Conservation (phyloP, 2,329 filamentous ascomycete genomes). For the Fusarium algeriense region DNA sequence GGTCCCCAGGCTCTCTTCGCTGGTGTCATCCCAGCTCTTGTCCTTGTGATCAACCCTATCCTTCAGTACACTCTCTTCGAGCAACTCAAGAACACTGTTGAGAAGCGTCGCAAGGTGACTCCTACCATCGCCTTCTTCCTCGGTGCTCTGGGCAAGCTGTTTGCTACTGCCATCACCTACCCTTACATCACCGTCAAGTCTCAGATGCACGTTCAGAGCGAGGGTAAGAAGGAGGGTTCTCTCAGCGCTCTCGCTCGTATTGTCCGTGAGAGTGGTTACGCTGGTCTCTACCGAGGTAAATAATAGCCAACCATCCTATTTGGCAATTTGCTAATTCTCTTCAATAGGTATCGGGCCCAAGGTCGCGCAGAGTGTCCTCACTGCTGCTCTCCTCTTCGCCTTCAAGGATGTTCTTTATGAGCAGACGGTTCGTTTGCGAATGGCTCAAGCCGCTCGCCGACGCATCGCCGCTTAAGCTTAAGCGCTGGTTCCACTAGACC, state of each 20-base stretch:
- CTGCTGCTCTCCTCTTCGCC: conserved; percentile 94
- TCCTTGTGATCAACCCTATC: conserved; percentile 98
- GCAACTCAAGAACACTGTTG: conserved; percentile 92
- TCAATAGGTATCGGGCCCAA: conserved; percentile 88
- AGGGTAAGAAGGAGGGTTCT: conserved; percentile 84
- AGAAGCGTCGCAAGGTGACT: conserved; percentile 79
- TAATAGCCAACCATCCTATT: conserved; percentile 12
- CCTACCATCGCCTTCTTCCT: conserved; percentile 90
- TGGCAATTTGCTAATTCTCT: conserved; percentile 23
- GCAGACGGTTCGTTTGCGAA: conserved; percentile 76
- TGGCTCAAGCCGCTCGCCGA: conserved; percentile 57
- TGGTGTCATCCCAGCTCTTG: conserved; percentile 90
- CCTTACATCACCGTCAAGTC: conserved; percentile 99
- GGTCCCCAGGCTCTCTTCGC: conserved; percentile 88
- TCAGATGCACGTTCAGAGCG: conserved; percentile 91
- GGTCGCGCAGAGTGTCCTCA: conserved; percentile 96
- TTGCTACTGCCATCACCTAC: conserved; percentile 94
- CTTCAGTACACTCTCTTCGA: conserved; percentile 99
- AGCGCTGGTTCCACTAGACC: conserved; percentile 6
- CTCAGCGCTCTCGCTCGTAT: conserved; percentile 81
- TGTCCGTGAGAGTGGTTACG: conserved; percentile 89
- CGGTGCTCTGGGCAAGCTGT: conserved; percentile 92
- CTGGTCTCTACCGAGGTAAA: conserved; percentile 91
- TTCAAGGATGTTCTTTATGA: conserved; percentile 98
- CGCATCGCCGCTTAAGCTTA: conserved; percentile 49